Conservation (phyloP, 2,329 filamentous ascomycete genomes). For the Exophiala sp. region DNA sequence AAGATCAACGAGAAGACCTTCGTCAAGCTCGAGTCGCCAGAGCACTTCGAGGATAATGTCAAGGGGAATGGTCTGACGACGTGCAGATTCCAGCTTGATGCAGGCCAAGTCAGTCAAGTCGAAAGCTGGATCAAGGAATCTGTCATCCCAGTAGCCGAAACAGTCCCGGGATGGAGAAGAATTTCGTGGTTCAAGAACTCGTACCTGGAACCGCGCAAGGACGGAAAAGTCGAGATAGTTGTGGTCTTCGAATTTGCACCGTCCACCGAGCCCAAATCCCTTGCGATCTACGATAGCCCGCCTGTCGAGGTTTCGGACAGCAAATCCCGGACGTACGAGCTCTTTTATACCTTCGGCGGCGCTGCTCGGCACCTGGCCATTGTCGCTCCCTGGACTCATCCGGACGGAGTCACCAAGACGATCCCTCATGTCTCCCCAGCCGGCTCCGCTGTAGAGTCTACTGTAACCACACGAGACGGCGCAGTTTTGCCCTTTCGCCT, state of each 20-base stretch:
- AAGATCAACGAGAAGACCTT: slow-evolving; percentile 45
- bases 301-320: slow-evolving; percentile 48
- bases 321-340: slow-evolving; percentile 60
- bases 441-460: slow-evolving; percentile 61
- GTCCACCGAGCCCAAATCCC: slow-evolving; percentile 57
- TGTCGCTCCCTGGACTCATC: slow-evolving; percentile 51
- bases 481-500: slow-evolving; percentile 69
- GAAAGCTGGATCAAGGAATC: slow-evolving; percentile 4
- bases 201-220: slow-evolving; percentile 52
- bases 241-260: slow-evolving; percentile 70
- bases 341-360: slow-evolving; percentile 77
- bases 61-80: slow-evolving; percentile 61
- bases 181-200: slow-evolving; percentile 68
- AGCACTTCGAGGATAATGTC: slow-evolving; percentile 58
- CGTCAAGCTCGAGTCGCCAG: slow-evolving; percentile 55
- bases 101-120: not conserved
- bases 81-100: slow-evolving; percentile 54
- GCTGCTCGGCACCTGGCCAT: slow-evolving; percentile 64
- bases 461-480: slow-evolving; percentile 64
- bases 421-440: slow-evolving; percentile 39
- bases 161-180: slow-evolving; percentile 74
- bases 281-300: not conserved
- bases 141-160: slow-evolving; percentile 47
- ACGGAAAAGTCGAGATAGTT: slow-evolving; percentile 55
- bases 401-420: slow-evolving; percentile 57